phyloP scores from a whole-genome alignment of 768 basidiomycete genomes.

The Tulasnella sp. region DNA sequence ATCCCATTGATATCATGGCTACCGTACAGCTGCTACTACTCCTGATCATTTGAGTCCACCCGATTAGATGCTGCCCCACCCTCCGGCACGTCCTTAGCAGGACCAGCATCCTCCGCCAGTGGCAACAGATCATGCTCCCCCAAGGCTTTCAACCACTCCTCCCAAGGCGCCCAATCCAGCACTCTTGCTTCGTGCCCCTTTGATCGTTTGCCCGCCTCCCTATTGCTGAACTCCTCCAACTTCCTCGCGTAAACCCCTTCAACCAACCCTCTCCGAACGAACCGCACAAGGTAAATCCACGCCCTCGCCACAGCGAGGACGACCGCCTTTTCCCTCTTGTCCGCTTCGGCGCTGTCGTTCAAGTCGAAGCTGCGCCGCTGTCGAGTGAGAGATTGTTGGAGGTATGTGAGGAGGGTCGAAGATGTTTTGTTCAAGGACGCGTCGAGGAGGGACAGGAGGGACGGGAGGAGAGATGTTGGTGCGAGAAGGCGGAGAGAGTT shows the following conservation, averaged over 20 bases:
- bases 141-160: conserved; percentile 20
- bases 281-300: conserved; percentile 65
- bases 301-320: conserved; percentile 51
- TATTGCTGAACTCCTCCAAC: conserved; percentile 16
- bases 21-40: too few relatives aligned
- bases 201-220: neutral
- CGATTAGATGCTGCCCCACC: too few relatives aligned
- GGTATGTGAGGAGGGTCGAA: conserved; percentile 25
- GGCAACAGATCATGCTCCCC: neutral
- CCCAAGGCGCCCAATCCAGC: conserved; percentile 30
- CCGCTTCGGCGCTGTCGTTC: conserved; percentile 37
- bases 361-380: conserved; percentile 31
- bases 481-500: conserved; percentile 81
- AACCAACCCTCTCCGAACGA: conserved; percentile 61
- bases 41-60: too few relatives aligned
- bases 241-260: conserved; percentile 66
- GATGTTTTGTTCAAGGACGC: conserved; percentile 40
- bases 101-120: neutral
- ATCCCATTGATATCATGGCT: too few relatives aligned
- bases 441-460: conserved; percentile 54
- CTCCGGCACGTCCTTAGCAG: too few relatives aligned
- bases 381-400: conserved; percentile 22
- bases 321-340: conserved; percentile 39
- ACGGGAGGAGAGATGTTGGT: conserved; percentile 55
- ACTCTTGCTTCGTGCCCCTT: neutral